Base-by-base conservation (phyloP, 768 basidiomycete species). In the Filobasidium wieringae region DNA sequence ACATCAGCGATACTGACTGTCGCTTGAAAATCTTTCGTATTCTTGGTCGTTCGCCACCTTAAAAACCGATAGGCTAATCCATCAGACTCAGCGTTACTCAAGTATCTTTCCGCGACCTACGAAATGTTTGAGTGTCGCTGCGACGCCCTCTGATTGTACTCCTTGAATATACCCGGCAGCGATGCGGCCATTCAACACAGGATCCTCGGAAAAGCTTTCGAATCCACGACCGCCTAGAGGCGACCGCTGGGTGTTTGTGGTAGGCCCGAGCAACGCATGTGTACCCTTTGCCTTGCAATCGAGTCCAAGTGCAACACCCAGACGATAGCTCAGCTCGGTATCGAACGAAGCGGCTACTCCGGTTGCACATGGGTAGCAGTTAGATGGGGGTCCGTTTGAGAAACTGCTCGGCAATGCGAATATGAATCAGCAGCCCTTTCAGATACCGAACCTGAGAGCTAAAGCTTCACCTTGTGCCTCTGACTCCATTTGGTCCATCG, bases 131-230 rank as follows among this genome's bases (percentile, higher is more conserved):
- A 88, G 84, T 2, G 84, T 78, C 4, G 81, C 79, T n/a, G 83
- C 85, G 39, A 91, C 82, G 1, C 87, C 86, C 15, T 81, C 80
- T 19, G 72, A 80, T 72, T 90, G 88, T 3, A 87, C 78, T 5
- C 87, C 86, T 49, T 81, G 82, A 19, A 87, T 78, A 63, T 87
- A 88, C 15, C 84, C 79, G 0, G 86, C 80, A 1, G 85, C 80
- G 17, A 87, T 78, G 61, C 79, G 75, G 7, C 88, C 87, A 6
- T 84, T 85, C 4, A 88, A 77, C 58, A 80, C 73, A 0, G 88
- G 87, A 62, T 89, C 88, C 66, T 69, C 68, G 1, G 60, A 57
- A 55, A 63, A 59, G 29, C 37, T 50, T 40, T 51, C 64, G 29
- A 59, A 69, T 74, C 81, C 85, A 31, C 0, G 9, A 31, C 29